Evolutionary conservation across 2,329 filamentous ascomycete species (phyloP), one percentile per base, ranked within the genome.

Genomic region (Cercospora sojina): DNA sequence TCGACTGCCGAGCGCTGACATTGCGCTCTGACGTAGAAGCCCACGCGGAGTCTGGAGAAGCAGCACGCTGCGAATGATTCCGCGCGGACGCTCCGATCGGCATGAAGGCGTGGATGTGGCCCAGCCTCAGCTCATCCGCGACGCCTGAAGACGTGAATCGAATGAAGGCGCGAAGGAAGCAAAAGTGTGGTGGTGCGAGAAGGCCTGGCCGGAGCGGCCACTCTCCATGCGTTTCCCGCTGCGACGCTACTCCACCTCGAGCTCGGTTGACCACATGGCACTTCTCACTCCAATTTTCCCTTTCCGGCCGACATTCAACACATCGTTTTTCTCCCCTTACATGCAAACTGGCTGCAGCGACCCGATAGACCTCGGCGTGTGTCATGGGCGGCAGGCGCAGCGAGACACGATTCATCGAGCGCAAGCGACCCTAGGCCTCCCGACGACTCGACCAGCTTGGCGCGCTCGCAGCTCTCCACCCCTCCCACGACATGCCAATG

Each of bases 401-500:
- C 51, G 23, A 31, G 9, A 55, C 12, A 12, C 51, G 13, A 55
- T 55, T 25, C 12, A 27, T 29, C 23, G 25, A 55, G 49, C 49
- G 49, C 23, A 55, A 55, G 27, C 49, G 16, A 25, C 49, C 49
- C 49, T 27, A 31, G 51, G 16, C 51, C 9, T 8, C 51, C 18
- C 12, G n/a, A 49, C 43, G 10, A 23, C 3, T 20, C 43, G 18
- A 23, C 43, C 9, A 49, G 43, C 43, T 49, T 49, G 43, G 43
- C 43, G 18, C 31, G 35, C 23, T 35, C n/a, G 8, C 65, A 41
- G 32, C 43, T 38, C 38, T 32, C 38, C 13, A 61, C 8, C 47
- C 41, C 25, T 31, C 31, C 25, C 27, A 41, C 41, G 51, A 38
- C 27, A 74, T 74, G 72, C 63, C 69, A 0, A 66, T 75, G 53